Percentiles rank a stretch among this genome's conserved stretches.
Conservation (phyloP, 2,329 filamentous ascomycete genomes). For the Talaromyces atroroseus region DNA sequence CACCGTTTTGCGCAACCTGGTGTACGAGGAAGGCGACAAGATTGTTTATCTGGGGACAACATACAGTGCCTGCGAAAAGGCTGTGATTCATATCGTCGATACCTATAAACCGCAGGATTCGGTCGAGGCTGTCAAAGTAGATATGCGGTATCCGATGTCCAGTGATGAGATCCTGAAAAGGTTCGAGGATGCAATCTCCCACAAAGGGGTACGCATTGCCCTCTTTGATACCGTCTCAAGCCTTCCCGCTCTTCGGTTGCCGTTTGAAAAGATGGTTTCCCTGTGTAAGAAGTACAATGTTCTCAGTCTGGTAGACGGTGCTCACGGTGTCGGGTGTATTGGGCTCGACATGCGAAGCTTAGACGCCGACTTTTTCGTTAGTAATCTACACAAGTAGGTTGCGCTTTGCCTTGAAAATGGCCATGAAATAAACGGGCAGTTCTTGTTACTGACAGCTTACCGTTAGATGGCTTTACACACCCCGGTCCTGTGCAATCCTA, state of each 20-base stretch:
- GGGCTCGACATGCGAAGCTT: constrained; percentile 60
- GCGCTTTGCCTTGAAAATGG: no score
- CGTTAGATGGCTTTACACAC: constrained; percentile 69
- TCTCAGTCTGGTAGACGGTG: constrained; percentile 73
- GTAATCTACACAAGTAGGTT: constrained; percentile 70
- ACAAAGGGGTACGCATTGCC: constrained; percentile 53
- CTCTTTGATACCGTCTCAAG: constrained; percentile 78
- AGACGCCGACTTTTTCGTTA: constrained; percentile 79
- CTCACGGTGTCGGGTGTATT: constrained; percentile 78
- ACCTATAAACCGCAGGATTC: constrained; percentile 45
- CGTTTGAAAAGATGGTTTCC: constrained; percentile 62
- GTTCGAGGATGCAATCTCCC: constrained; percentile 47
- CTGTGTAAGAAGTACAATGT: constrained; percentile 63
- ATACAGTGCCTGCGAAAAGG: constrained; percentile 72
- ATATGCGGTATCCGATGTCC: constrained; percentile 61
- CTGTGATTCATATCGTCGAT: constrained; percentile 66
- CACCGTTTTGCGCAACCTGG: constrained; percentile 68
- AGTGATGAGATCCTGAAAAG: constrained; percentile 59
- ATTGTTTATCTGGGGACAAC: constrained; percentile 71
- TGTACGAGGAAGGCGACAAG: constrained; percentile 64
- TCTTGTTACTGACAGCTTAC: background rate
- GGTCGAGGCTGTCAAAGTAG: constrained; percentile 44
- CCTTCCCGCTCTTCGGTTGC: constrained; percentile 71
- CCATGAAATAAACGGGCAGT: background rate
- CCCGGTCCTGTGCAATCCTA: constrained; percentile 75